Base-by-base conservation (phyloP, 2,329 filamentous ascomycete genomes). In the Massarina eburnea region DNA sequence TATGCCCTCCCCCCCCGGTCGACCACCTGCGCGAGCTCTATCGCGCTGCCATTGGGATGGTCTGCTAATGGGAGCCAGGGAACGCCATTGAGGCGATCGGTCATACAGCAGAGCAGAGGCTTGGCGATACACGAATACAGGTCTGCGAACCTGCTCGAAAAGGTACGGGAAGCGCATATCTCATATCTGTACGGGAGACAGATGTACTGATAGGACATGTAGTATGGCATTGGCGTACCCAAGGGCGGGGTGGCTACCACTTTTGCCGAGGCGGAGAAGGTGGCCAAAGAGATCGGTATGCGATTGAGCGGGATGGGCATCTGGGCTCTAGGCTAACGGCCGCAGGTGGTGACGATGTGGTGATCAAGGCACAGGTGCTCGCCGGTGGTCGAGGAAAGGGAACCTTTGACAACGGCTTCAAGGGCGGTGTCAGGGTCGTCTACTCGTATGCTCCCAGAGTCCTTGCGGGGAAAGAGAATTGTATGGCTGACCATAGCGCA, bases 291-390 rank as follows among this genome's bases (percentile, higher is more conserved):
- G 58, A 94, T 99, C 68, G 88, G 90, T 85, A 80, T 55, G 72
- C 51, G 44, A 35, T 39, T 34, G 41, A 37, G 27, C n/a, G 39
- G 33, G 21, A 49, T 46, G 59, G 26, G 48, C 22, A 22, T 24
- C n/a, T 62, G 53, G 61, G 45, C 42, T 20, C 39, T 45, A 43
- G 42, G 46, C 65, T 72, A 64, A 71, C 57, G 48, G 33, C 41
- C 46, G 47, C 62, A 79, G 87, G 82, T 60, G 82, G 82, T 65
- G 92, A 95, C 71, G 94, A 99, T 74, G 92, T 96, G 84, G 94
- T 99, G 63, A 97, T 99, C 83, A 99, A 99, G 84, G 94, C 94
- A 53, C 94, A 99, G 80, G 94, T 99, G 51, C 88, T 99, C 54
- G 94, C 94, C 54, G 94, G 94, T 76, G 94, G 94, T 58, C 88